phyloP scores from a whole-genome alignment of 2,329 filamentous ascomycete species.

The Dothideomycetes sp. region DNA sequence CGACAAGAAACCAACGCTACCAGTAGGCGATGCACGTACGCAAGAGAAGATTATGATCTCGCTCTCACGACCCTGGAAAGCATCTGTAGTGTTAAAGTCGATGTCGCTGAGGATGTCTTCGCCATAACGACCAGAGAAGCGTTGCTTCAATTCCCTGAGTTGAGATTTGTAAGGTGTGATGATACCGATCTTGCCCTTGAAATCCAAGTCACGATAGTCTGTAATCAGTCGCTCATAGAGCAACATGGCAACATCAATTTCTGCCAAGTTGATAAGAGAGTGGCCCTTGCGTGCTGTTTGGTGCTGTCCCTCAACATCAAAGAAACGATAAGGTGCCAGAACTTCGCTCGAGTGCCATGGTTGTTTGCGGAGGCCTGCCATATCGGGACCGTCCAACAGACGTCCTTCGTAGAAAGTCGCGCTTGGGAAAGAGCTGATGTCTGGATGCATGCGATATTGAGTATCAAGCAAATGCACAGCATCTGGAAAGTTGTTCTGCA shows the following conservation, averaged over 20 bases:
- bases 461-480: slow-evolving; percentile 92
- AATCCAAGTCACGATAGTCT: slow-evolving; percentile 60
- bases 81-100: slow-evolving; percentile 98
- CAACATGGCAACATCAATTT: slow-evolving; percentile 76
- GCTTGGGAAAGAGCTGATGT: slow-evolving; percentile 87
- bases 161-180: slow-evolving; percentile 98
- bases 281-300: slow-evolving; percentile 72
- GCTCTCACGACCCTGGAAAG: slow-evolving; percentile 92
- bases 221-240: slow-evolving; percentile 70
- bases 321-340: slow-evolving; percentile 91
- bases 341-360: slow-evolving; percentile 79
- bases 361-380: slow-evolving; percentile 64
- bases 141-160: slow-evolving; percentile 65
- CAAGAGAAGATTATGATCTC: slow-evolving; percentile 99
- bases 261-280: slow-evolving; percentile 80
- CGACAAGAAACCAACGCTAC: slow-evolving; percentile 96
- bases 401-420: slow-evolving; percentile 83
- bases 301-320: slow-evolving; percentile 86
- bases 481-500: slow-evolving; percentile 84
- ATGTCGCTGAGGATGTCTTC: slow-evolving; percentile 65
- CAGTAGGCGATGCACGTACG: slow-evolving; percentile 81
- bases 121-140: slow-evolving; percentile 66
- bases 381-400: slow-evolving; percentile 74
- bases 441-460: slow-evolving; percentile 98
- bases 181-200: slow-evolving; percentile 81